Conservation (phyloP, 2,329 filamentous ascomycete species). For the Arthrobotrys sinensis region DNA sequence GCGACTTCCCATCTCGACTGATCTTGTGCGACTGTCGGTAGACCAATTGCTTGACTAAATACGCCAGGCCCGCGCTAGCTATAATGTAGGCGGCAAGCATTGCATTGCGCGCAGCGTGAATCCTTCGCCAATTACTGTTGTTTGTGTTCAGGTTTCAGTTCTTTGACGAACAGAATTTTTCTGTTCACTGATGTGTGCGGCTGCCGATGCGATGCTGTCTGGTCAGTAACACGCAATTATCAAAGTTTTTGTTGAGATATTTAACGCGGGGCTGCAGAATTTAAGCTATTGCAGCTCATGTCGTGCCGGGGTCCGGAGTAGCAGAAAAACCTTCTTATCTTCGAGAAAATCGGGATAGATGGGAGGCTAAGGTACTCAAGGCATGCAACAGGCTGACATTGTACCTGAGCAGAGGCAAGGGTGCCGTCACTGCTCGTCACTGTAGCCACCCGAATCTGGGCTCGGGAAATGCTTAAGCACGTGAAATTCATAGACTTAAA, state of each 20-base stretch:
- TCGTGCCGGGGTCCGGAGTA: neutral
- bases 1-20: conserved; percentile 30
- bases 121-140: neutral
- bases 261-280: conserved; percentile 21
- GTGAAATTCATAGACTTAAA: conserved; percentile 7
- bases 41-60: conserved; percentile 49
- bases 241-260: conserved; percentile 50
- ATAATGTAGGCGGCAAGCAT: conserved; percentile 54
- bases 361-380: neutral
- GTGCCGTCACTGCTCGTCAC: conserved; percentile 12
- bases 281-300: conserved; percentile 34
- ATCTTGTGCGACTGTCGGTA: conserved; percentile 44
- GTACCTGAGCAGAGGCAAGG: neutral
- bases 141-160: neutral
- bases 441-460: neutral
- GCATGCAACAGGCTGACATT: conserved; percentile 6
- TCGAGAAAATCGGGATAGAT: neutral
- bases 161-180: neutral
- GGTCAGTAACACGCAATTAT: conserved; percentile 16
- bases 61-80: conserved; percentile 41
- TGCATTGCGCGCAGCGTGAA: conserved; percentile 29
- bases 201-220: neutral
- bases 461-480: conserved; percentile 3
- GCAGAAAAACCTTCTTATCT: conserved; percentile 9
- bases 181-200: neutral